These are phyloP conservation scores for Rhodofomes roseus DNA, from an alignment of 1,284 basidiomycete genomes.

Conservation along the genomic window DNA sequence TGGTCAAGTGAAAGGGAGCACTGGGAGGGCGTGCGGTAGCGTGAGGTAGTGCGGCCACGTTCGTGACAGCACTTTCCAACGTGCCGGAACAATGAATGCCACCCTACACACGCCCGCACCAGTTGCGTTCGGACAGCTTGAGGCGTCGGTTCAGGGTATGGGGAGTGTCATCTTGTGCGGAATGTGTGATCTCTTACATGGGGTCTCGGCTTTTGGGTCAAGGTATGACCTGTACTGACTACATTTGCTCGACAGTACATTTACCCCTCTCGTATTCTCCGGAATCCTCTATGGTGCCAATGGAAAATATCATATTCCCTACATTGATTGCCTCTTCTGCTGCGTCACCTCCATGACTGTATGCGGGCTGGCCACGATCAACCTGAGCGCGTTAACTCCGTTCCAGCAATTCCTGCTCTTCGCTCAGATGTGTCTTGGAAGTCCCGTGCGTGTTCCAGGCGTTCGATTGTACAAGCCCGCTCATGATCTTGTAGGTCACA, in stretches of 20 bases:
- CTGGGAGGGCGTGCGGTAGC: too few relatives aligned
- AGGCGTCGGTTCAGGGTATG: too few relatives aligned
- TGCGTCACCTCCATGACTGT: constrained; percentile 78
- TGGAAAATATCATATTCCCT: constrained; percentile 58
- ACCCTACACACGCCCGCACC: too few relatives aligned
- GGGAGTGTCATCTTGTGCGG: too few relatives aligned
- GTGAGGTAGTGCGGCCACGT: too few relatives aligned
- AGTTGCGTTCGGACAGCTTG: background rate
- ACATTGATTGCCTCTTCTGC: constrained; percentile 74
- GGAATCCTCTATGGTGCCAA: constrained; percentile 74
- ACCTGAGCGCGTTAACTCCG: constrained; percentile 68
- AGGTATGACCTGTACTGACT: background rate
- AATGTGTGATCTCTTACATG: too few relatives aligned
- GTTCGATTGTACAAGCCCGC: background rate
- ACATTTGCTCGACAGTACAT: constrained; percentile 44
- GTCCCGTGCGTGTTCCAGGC: constrained; percentile 49
- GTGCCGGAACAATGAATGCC: too few relatives aligned
- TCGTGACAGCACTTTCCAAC: too few relatives aligned
- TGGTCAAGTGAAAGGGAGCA: too few relatives aligned
- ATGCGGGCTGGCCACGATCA: constrained; percentile 72
- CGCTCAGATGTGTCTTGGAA: constrained; percentile 69
- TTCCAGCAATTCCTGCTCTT: constrained; percentile 79
- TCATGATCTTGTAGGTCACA: constrained; percentile 1
- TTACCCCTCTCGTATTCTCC: constrained; percentile 73
- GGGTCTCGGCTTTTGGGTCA: too few relatives aligned